These are phyloP conservation scores for Lichina pygmaea DNA, from an alignment of 495 filamentous ascomycete species.

Conservation along the genomic window DNA sequence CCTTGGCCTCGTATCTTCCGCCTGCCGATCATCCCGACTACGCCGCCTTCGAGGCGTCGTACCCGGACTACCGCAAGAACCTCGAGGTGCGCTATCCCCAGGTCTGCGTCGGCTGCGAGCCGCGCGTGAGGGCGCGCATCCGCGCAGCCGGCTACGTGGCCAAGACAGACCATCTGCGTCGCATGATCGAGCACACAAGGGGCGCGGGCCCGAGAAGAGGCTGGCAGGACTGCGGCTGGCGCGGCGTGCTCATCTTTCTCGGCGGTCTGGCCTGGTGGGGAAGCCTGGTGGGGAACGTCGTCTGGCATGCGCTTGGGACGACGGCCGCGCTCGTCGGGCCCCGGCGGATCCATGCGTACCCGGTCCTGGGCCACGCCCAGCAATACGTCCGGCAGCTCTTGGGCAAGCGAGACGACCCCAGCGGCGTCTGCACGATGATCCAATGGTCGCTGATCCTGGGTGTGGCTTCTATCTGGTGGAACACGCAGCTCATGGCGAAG, in stretches of 20 bases:
- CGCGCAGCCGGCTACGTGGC: slow-evolving; percentile 44
- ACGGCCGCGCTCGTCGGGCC: too few relatives aligned
- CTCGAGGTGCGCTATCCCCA: slow-evolving; percentile 62
- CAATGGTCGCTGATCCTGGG: slow-evolving; percentile 17
- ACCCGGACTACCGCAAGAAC: slow-evolving; percentile 29
- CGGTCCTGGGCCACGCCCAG: too few relatives aligned
- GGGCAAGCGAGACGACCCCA: too few relatives aligned
- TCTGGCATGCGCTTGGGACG: not conserved
- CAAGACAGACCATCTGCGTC: slow-evolving; percentile 47
- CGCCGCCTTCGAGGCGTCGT: slow-evolving; percentile 24
- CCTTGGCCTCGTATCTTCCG: slow-evolving; percentile 43
- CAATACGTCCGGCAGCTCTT: too few relatives aligned
- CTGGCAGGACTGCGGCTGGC: slow-evolving; percentile 22
- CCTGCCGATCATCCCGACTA: slow-evolving; percentile 36
- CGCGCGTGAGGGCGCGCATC: slow-evolving; percentile 34
- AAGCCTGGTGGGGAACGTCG: not conserved
- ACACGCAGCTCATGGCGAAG: slow-evolving; percentile 37
- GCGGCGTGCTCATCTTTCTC: slow-evolving; percentile 17
- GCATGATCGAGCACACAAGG: slow-evolving; percentile 40
- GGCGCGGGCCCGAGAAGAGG: slow-evolving; percentile 15
- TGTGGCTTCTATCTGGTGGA: slow-evolving; percentile 45
- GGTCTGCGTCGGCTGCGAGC: slow-evolving; percentile 52
- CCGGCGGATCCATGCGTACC: too few relatives aligned
- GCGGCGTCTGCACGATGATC: slow-evolving; percentile 1
- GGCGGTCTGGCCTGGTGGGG: slow-evolving; percentile 22